Base-by-base conservation (phyloP, 202 grass and related monocot species). In the Schoenoplectus tabernaemontani region DNA sequence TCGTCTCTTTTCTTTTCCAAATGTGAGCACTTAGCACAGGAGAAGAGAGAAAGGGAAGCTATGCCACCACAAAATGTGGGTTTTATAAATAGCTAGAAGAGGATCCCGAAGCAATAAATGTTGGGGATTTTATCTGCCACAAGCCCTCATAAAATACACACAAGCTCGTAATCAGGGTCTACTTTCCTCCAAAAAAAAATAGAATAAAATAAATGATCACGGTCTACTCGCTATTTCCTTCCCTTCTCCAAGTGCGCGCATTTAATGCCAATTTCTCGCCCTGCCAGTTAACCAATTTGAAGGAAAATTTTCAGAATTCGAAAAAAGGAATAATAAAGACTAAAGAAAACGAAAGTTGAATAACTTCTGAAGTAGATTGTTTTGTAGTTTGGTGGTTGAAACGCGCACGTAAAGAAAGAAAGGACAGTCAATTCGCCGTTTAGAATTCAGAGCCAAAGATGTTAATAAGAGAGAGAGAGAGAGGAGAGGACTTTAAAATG, bases 71-170 rank as follows among this genome's bases (percentile, higher is more conserved):
- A 65, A 66, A 61, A 64, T 9, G 42, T 60, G 24, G 44, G 42
- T 51, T 80, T 80, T 48, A 79, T 79, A 80, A 65, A 3, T 63
- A 79, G 37, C 57, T 15, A n/a, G 41, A 82, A 73, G 81, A 86
- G 83, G 81, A 80, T 69, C 20, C 48, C 22, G 85, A 83, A 82
- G 82, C 78, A 77, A 88, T 93, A 85, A 93, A 93, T 93, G 88
- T 54, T 66, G 50, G 71, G 74, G 86, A 91, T 83, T 90, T 86
- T 88, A 84, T 81, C 87, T 43, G 75, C 34, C 15, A 59, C 75
- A 78, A 60, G 54, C 57, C 34, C 32, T 58, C 75, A 16, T 47
- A 13, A 47, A 47, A 50, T 50, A 83, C 81, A 39, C 80, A 81
- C 44, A 62, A 62, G 51, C 81, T 68, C 30, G 47, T 43, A 54